These are phyloP conservation scores for Zelonia costaricensis DNA, from an alignment of 208 protist species.

Conservation along the genomic window DNA sequence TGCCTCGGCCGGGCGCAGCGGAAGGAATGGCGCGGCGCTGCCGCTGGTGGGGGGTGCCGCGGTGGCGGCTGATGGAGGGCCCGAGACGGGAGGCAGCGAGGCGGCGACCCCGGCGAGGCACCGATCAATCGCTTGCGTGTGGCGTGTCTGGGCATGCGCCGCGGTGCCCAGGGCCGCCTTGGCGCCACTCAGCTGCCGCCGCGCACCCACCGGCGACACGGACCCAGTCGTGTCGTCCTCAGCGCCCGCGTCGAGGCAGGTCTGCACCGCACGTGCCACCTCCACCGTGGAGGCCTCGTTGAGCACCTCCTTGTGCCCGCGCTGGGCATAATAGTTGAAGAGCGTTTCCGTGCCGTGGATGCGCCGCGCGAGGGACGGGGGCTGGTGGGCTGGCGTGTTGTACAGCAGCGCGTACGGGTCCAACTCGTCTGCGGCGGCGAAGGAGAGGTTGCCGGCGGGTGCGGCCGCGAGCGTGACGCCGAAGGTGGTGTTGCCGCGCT, in stretches of 20 bases:
- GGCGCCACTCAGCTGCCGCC: background rate
- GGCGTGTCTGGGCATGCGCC: too few relatives aligned
- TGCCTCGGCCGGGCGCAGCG: conserved; percentile 18
- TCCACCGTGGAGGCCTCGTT: conserved; percentile 7
- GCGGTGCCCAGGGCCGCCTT: too few relatives aligned
- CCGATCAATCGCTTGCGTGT: conserved; percentile 13
- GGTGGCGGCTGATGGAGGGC: background rate
- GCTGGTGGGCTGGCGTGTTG: conserved; percentile 13
- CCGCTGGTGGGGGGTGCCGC: background rate
- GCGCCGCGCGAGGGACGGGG: conserved; percentile 22
- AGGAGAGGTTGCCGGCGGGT: conserved; percentile 9
- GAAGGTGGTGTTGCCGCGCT: too few relatives aligned
- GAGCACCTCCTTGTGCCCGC: conserved; percentile 52
- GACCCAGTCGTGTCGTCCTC: background rate
- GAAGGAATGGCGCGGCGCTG: conserved; percentile 1
- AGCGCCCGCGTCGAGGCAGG: background rate
- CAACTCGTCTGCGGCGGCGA: conserved; percentile 2
- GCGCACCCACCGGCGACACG: background rate
- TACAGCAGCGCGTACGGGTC: conserved; percentile 23
- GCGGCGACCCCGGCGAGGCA: conserved; percentile 1
- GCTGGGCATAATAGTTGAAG: conserved; percentile 55
- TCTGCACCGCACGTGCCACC: conserved; percentile 19
- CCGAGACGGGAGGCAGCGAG: background rate
- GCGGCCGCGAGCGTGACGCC: too few relatives aligned
- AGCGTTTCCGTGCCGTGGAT: conserved; percentile 24